Evolutionary conservation across 805 yeast genomes (phyloP).

Genomic region (Ogataea pini): DNA sequence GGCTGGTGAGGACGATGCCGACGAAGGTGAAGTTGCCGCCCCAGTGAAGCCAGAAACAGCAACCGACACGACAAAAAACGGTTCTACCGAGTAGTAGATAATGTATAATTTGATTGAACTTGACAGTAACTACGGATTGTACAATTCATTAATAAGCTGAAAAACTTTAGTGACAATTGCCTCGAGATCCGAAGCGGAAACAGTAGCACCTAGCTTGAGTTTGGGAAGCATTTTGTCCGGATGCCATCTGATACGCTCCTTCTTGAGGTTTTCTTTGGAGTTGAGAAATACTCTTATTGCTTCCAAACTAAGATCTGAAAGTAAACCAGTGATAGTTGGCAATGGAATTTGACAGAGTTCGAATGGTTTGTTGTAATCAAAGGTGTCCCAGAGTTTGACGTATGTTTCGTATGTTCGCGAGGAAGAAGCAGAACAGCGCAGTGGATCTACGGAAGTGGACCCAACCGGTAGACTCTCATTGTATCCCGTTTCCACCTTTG

Average conservation of each 20-base stretch:
- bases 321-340: conserved; percentile 21
- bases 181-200: conserved; percentile 6
- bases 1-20: conserved; percentile 14
- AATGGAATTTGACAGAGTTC: conserved; percentile 14
- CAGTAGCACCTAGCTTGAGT: conserved; percentile 10
- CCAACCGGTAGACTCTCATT: conserved; percentile 6
- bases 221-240: conserved; percentile 58
- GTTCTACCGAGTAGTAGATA: neutral
- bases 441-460: neutral
- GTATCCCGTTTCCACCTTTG: conserved; percentile 15
- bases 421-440: neutral
- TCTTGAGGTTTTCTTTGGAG: conserved; percentile 33
- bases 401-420: conserved; percentile 29
- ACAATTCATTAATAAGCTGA: conserved; percentile 40
- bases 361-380: conserved; percentile 7
- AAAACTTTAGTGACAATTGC: conserved; percentile 40
- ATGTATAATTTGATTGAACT: neutral
- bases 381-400: conserved; percentile 9
- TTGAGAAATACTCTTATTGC: conserved; percentile 21
- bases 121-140: conserved; percentile 1
- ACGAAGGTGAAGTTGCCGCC: conserved; percentile 10
- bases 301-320: conserved; percentile 16
- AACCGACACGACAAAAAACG: neutral
- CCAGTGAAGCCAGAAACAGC: conserved; percentile 5
- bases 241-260: conserved; percentile 67